Evolutionary conservation across 2,329 filamentous ascomycete species (phyloP), one percentile per base, ranked within the genome.

Genomic region (Trichoderma pleuroti): DNA sequence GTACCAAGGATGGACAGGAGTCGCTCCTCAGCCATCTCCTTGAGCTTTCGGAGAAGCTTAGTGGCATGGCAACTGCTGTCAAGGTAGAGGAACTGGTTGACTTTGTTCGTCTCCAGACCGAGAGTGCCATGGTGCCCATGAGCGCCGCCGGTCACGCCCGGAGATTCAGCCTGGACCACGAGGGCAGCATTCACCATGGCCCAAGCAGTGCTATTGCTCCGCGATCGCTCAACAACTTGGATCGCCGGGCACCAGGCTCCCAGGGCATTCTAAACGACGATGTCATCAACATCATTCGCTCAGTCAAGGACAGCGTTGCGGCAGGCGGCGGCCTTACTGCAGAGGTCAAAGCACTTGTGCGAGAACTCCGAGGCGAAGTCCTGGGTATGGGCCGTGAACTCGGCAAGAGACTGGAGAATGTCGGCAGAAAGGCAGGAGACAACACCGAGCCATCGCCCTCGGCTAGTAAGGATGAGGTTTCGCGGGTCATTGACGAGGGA

Each of bases 1-100:
- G 94, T 5, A 98, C 96, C 7, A 97, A 93, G 76, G 96, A 98
- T 76, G 95, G 94, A n/a, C 94, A 98, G 77, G 94, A 97, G 24
- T 85, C 86, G 16, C 83, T 95, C 7, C 82, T 93, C 7, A 81
- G 82, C 49, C 90, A 89, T 14, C 85, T 98, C 0, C 85, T 90
- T 16, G 91, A 94, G 74, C 85, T 95, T 57, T 90, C 91, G 3
- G 90, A 91, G 71, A 93, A 92, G 81, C 86, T 98, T 5, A 79
- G 83, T 4, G 88, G 88, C 16, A 85, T 89, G 82, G 86, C 88
- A 5, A 88, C 87, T 3, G 85, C 87, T 3, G 80, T 83, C 36
- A 91, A 90, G 75, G 81, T 91, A 1, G 91, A 94, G 73, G 91
- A 94, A 73, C 86, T 94, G 14, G 82, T 92, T 12, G 84, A 86